A percentile compares a stretch with the other conserved stretches of the same genome.
Conservation (phyloP, 352 stramenopile genomes). For the Phytophthora ramorum region DNA sequence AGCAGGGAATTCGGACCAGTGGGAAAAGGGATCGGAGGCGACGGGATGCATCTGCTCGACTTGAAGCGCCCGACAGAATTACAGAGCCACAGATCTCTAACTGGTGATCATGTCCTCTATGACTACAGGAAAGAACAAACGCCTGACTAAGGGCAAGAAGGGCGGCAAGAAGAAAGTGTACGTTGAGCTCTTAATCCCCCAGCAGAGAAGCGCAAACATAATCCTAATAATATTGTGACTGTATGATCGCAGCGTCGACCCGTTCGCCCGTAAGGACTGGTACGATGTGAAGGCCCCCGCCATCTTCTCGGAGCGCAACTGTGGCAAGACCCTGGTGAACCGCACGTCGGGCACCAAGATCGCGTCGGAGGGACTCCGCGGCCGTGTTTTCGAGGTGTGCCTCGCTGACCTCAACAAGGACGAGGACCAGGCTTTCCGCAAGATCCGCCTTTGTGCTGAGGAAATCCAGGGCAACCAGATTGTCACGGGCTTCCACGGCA, state of each 20-base stretch:
- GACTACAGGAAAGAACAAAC: conserved; percentile 90
- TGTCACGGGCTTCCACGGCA: conserved; percentile 92
- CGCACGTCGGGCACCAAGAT: conserved; percentile 97
- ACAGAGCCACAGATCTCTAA: conserved; percentile 26
- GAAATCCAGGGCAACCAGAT: conserved; percentile 95
- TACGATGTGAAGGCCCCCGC: conserved; percentile 98
- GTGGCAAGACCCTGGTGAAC: conserved; percentile 99
- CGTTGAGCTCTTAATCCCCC: conserved; percentile 25
- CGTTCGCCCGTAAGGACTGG: conserved; percentile 99
- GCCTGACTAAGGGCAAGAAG: conserved; percentile 93
- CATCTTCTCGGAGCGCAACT: conserved; percentile 98
- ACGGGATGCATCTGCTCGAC: not conserved
- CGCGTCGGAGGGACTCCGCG: conserved; percentile 98
- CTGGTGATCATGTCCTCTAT: conserved; percentile 18
- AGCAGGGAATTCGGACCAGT: not conserved
- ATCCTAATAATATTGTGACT: conserved; percentile 22
- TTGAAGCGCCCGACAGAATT: not conserved
- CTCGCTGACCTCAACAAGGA: conserved; percentile 99
- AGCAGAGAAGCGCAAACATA: not conserved
- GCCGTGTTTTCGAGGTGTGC: conserved; percentile 98
- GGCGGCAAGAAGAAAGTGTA: conserved; percentile 94
- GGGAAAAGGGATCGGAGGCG: not conserved
- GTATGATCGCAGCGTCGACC: conserved; percentile 89
- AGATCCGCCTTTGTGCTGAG: conserved; percentile 99
- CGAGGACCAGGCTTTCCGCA: conserved; percentile 97